Evolutionary conservation across 2,329 filamentous ascomycete genomes (phyloP), one percentile per base, ranked within the genome.

Genomic region (Calonectria crousiana): DNA sequence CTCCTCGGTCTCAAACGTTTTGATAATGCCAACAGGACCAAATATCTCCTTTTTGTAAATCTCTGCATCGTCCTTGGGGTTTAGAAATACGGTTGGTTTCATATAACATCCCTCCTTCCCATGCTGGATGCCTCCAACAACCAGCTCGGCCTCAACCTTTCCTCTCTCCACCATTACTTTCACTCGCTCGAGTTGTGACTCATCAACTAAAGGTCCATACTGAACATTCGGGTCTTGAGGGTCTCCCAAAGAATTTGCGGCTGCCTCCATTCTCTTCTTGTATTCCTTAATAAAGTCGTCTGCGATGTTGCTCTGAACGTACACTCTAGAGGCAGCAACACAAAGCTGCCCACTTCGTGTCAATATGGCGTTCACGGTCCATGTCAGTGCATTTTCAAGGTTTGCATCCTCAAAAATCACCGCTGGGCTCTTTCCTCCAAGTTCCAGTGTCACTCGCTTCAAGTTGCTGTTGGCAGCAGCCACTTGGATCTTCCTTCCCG

Each of bases 401-500:
- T 92, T 89, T 20, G 91, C 89, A 75, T 92, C 90, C 1, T 87
- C 87, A 34, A 88, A 86, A 67, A 92, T 84, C 74, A 92, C 90
- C 36, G 89, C 88, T 2, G 90, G 87, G 73, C 92, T 90, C 80
- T 92, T 92, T 49, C 90, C 91, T 69, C 90, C 90, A 9, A 92
- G 86, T 81, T 92, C 91, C 26, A 92, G 86, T 1, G 89, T 91
- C 32, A 91, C 86, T 56, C 90, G 86, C 85, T 92, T 93, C 70
- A 93, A 82, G 0, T 89, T 90, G 78, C 86, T 71, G 20, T 38
- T 85, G 36, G 88, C 85, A 72, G 86, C 87, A n/a, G 85, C 87
- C 73, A 86, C 86, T 87, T 91, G 89, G 75, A 93, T 88, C 81
- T 87, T 89, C 84, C 91, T 92, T 14, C 91, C 91, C 0, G 89